Evolutionary conservation across 305 asterid genomes (phyloP).

Genomic region (Plantago rigida): DNA sequence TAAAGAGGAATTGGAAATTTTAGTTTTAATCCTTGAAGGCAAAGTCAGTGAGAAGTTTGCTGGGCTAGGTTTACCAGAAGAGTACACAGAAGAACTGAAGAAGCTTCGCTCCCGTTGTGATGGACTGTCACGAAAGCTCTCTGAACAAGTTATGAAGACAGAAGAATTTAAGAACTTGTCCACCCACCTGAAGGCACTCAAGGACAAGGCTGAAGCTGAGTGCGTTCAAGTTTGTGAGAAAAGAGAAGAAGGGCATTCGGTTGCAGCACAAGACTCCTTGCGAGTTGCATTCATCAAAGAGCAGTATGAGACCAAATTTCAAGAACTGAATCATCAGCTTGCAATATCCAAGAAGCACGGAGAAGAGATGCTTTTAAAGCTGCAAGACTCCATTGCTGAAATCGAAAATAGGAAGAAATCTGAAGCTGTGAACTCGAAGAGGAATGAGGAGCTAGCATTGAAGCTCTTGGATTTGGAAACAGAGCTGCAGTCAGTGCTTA

Average conservation of each 20-base stretch:
- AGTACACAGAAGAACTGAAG: constrained; percentile 38
- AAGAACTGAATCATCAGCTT: constrained; percentile 80
- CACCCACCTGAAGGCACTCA: constrained; percentile 70
- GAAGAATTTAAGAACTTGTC: constrained; percentile 78
- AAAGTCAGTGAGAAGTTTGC: constrained; percentile 48
- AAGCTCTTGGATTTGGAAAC: constrained; percentile 61
- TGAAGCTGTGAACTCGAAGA: constrained; percentile 71
- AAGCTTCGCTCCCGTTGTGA: constrained; percentile 37
- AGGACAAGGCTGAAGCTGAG: constrained; percentile 82
- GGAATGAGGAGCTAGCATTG: constrained; percentile 64
- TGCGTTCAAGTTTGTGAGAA: constrained; percentile 42
- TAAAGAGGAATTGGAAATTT: constrained; percentile 60
- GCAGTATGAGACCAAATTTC: constrained; percentile 73
- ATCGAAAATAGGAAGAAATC: constrained; percentile 71
- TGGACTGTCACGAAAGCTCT: constrained; percentile 57
- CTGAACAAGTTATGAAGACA: constrained; percentile 64
- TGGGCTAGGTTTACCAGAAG: constrained; percentile 33
- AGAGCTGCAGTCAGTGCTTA: constrained; percentile 47
- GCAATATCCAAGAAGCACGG: constrained; percentile 73
- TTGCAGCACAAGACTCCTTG: constrained; percentile 62
- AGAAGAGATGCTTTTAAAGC: constrained; percentile 88
- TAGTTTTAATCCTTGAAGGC: constrained; percentile 40
- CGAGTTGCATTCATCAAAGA: constrained; percentile 89
- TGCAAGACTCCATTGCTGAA: constrained; percentile 85
- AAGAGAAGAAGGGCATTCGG: constrained; percentile 62